These are phyloP conservation scores for Epithemia pelagica DNA, from an alignment of 108 stramenopile species.

Conservation along the genomic window DNA sequence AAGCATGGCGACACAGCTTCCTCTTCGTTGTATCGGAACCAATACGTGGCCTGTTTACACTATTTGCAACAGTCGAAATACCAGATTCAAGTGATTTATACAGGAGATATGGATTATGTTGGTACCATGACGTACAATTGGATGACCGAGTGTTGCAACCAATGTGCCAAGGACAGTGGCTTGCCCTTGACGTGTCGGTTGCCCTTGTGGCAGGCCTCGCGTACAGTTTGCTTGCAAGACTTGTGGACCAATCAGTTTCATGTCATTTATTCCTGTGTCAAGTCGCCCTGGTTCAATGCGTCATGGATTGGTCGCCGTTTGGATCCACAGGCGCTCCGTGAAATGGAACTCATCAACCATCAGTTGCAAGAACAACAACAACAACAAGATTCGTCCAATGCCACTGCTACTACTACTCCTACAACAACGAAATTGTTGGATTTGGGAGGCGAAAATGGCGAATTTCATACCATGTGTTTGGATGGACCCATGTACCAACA, in stretches of 20 bases:
- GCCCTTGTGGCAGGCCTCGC: not conserved
- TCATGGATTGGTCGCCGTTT: constrained; percentile 31
- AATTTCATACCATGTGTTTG: constrained; percentile 45
- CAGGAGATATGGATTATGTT: constrained; percentile 47
- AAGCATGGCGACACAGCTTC: not conserved
- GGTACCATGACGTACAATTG: constrained; percentile 31
- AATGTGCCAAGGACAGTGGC: constrained; percentile 21
- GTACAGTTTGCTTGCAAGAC: constrained; percentile 15
- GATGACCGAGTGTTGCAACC: constrained; percentile 28
- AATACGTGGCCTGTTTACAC: constrained; percentile 26
- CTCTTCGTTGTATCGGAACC: constrained; percentile 22
- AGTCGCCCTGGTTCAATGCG: constrained; percentile 29
- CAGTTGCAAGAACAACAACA: not conserved
- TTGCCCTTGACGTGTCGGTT: not conserved
- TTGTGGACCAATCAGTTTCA: constrained; percentile 19
- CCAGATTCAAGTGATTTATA: constrained; percentile 25
- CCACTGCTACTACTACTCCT: constrained; percentile 4
- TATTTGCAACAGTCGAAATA: constrained; percentile 20
- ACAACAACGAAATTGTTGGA: constrained; percentile 14
- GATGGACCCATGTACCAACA: constrained; percentile 31
- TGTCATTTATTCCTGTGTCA: constrained; percentile 36
- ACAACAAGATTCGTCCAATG: not conserved
- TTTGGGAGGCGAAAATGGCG: constrained; percentile 44
- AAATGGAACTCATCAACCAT: constrained; percentile 19
- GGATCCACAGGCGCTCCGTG: constrained; percentile 19